phyloP scores from a whole-genome alignment of 202 grass and related monocot genomes.

The Eragrostis tef region DNA sequence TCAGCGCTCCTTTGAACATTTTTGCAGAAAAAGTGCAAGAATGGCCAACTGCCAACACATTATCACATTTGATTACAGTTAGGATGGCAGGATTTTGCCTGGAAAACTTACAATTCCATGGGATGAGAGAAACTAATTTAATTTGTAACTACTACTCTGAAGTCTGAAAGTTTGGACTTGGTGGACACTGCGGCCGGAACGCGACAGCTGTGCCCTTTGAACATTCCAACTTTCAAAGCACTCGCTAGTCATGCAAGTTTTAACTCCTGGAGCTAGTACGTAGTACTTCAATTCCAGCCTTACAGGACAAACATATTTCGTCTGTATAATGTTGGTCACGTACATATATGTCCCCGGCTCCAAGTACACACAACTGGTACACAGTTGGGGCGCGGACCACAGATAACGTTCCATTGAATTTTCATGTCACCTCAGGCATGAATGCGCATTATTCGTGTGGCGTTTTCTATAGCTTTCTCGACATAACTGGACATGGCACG shows the following conservation, averaged over 20 bases:
- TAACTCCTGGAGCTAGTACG: not conserved
- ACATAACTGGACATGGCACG: not conserved
- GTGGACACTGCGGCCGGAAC: too few species aligned
- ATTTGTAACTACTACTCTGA: too few species aligned
- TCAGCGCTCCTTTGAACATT: not conserved
- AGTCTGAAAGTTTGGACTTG: not conserved
- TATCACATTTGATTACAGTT: not conserved
- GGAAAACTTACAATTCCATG: not conserved
- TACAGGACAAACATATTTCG: not conserved
- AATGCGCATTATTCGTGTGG: not conserved
- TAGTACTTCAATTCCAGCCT: too few species aligned
- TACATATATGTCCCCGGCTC: not conserved
- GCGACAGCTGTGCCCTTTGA: not conserved
- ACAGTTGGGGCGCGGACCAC: not conserved
- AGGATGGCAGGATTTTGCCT: not conserved
- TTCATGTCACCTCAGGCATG: conserved; percentile 22
- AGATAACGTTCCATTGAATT: conserved; percentile 25
- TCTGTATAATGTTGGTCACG: not conserved
- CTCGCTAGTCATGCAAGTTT: not conserved
- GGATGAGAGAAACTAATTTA: too few species aligned
- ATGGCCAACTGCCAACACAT: not conserved
- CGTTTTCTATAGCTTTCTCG: conserved; percentile 45
- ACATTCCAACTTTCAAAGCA: not conserved
- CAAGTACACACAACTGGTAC: not conserved
- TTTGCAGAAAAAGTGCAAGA: not conserved